Percentiles rank a stretch among this genome's conserved stretches.
Conservation (phyloP, 805 yeast species). For the Barnettozyma wickerhamii region DNA sequence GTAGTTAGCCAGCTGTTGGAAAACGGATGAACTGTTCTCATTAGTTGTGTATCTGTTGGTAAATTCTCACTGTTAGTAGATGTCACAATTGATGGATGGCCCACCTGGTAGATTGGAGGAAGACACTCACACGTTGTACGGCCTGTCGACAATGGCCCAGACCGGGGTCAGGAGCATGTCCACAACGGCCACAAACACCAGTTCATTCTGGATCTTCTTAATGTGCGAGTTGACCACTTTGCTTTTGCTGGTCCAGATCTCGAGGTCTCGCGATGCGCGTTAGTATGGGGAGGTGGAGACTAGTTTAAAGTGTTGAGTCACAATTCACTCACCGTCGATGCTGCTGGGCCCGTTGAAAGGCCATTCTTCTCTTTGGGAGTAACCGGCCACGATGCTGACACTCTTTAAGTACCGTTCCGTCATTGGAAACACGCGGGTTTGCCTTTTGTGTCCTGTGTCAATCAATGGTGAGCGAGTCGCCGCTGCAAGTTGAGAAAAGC, state of each 20-base stretch:
- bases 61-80: no score
- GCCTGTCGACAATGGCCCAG: conserved; percentile 26
- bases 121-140: conserved; percentile 23
- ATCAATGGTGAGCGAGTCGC: no score
- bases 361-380: neutral
- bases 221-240: conserved; percentile 22
- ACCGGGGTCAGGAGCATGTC: conserved; percentile 21
- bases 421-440: conserved; percentile 1
- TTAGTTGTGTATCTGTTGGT: conserved; percentile 22
- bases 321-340: neutral
- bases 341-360: neutral
- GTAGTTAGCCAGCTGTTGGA: conserved; percentile 17
- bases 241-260: conserved; percentile 25
- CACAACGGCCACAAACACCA: conserved; percentile 16
- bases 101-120: neutral
- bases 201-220: conserved; percentile 2
- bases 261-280: no score
- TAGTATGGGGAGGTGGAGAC: neutral
- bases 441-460: no score
- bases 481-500: no score
- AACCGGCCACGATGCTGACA: conserved; percentile 9
- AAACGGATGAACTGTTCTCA: conserved; percentile 7
- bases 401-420: conserved; percentile 14
- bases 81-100: no score
- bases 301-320: neutral